Evolutionary conservation across 768 basidiomycete species (phyloP).

Genomic region (Lactarius trivialis): DNA sequence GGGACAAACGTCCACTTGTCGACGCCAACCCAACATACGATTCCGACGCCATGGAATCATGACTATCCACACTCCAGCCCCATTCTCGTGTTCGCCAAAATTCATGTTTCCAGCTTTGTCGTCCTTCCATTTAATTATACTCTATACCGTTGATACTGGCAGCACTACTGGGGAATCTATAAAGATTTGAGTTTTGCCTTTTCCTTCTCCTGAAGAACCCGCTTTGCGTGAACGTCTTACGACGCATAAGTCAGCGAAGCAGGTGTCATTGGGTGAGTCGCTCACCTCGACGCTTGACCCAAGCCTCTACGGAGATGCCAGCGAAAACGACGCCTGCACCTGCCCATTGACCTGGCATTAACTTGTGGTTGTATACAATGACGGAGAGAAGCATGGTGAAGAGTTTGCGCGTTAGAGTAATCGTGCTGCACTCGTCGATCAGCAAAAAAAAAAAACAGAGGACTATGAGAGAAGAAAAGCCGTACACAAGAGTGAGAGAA

Average conservation of each 20-base stretch:
- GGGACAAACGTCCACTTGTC: constrained; percentile 40
- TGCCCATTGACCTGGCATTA: constrained; percentile 83
- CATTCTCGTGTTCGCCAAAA: not conserved
- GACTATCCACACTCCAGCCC: constrained; percentile 24
- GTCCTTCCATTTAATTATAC: constrained; percentile 12
- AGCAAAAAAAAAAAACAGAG: not conserved
- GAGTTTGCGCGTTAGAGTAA: constrained; percentile 93
- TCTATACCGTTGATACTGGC: constrained; percentile 8
- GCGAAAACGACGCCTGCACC: constrained; percentile 91
- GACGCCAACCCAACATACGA: constrained; percentile 20
- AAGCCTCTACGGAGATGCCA: constrained; percentile 93
- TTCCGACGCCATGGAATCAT: constrained; percentile 31
- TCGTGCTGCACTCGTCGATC: constrained; percentile 48
- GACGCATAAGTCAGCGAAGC: constrained; percentile 6
- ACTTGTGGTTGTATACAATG: constrained; percentile 79
- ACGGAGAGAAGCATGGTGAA: constrained; percentile 98
- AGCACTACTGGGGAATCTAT: constrained; percentile 31
- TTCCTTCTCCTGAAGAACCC: constrained; percentile 75
- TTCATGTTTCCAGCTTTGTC: not conserved
- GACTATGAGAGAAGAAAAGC: constrained; percentile 12
- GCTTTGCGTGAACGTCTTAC: constrained; percentile 73
- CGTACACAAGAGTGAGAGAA: constrained; percentile 80
- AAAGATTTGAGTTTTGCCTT: constrained; percentile 76
- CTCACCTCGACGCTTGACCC: constrained; percentile 80
- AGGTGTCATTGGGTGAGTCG: constrained; percentile 9